A percentile compares a stretch with the other conserved stretches of the same genome.
phyloP scores from a whole-genome alignment of 2,329 filamentous ascomycete species.

The Mycosphaerella sp. region DNA sequence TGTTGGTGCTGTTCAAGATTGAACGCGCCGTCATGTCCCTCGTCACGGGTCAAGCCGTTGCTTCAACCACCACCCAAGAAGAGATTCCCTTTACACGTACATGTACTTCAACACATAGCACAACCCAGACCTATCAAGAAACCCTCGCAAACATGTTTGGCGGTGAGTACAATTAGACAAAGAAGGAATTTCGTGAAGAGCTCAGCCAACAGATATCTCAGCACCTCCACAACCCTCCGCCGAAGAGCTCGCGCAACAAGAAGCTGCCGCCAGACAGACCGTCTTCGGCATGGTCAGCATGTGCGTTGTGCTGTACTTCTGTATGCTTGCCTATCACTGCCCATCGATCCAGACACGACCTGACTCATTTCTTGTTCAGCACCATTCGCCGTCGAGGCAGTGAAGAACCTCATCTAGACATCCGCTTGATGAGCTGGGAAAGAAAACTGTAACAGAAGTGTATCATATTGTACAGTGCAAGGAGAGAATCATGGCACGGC shows the following conservation, averaged over 20 bases:
- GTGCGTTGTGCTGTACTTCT: constrained; percentile 66
- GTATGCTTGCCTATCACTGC: constrained; percentile 46
- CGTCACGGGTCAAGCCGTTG: background rate
- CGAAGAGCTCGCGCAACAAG: constrained; percentile 62
- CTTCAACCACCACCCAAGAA: background rate
- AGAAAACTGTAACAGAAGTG: constrained; percentile 2
- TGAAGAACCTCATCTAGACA: constrained; percentile 43
- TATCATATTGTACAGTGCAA: constrained; percentile 29
- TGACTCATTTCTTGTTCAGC: constrained; percentile 29
- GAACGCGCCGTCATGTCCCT: background rate
- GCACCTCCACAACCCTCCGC: constrained; percentile 64
- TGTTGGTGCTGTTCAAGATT: background rate
- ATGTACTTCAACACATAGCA: background rate
- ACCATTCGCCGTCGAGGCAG: constrained; percentile 51
- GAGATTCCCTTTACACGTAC: constrained; percentile 3
- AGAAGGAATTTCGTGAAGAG: too few species aligned
- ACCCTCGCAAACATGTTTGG: constrained; percentile 5
- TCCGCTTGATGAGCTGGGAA: background rate
- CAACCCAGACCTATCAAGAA: background rate
- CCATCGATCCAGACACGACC: background rate
- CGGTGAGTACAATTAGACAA: background rate
- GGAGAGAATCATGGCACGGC: too few species aligned
- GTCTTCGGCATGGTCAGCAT: constrained; percentile 62
- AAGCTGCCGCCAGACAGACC: constrained; percentile 61
- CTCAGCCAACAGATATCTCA: constrained; percentile 31